Evolutionary conservation across 1,284 basidiomycete genomes (phyloP), one percentile per base, ranked within the genome.

Genomic region (Phylloporus gajari): DNA sequence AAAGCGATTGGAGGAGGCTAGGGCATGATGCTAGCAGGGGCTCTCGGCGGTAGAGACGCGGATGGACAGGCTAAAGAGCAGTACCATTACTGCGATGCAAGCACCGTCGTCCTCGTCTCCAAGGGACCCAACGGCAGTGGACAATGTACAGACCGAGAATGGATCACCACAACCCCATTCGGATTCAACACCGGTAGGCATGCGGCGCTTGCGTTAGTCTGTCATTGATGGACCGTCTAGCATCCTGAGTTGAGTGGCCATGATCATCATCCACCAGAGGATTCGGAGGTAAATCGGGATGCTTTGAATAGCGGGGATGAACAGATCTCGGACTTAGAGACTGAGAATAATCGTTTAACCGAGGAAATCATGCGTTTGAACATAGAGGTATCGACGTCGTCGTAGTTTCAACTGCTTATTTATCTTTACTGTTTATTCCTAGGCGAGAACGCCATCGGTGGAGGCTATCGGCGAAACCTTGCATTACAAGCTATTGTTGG

Each of bases 21-120:
- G 87, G 65, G 88, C 92, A 67, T 81, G 82, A 69, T 89, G 88
- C 71, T 86, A 88, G 68, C 86, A 88, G 51, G 89, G 91, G 60
- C 88, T 96, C 38, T 79, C 88, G 11, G 84, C 85, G 11, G 89
- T 91, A 0, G 92, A 96, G 83, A 93, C 88, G 74, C 90, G 91
- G n/a, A 80, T 91, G 63, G 95, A 96, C 78, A 88, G 94, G 56
- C 80, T 92, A 67, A 88, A 88, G 77, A 95, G 94, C 80, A 87
- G 86, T 71, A 88, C 90, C 3, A 88, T 93, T 11, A 82, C 83
- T 63, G 83, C 86, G 17, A 80, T 87, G 69, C 86, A 88, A 72
- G 75, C 72, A 32, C 83, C 81, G 73, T 68, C 78, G 58, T 81
- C 83, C 68, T 70, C 77, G 44, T 81, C 83, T 32, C 77, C 78